Base-by-base conservation (phyloP, 2,329 filamentous ascomycete species). In the Colletotrichum paranaense region DNA sequence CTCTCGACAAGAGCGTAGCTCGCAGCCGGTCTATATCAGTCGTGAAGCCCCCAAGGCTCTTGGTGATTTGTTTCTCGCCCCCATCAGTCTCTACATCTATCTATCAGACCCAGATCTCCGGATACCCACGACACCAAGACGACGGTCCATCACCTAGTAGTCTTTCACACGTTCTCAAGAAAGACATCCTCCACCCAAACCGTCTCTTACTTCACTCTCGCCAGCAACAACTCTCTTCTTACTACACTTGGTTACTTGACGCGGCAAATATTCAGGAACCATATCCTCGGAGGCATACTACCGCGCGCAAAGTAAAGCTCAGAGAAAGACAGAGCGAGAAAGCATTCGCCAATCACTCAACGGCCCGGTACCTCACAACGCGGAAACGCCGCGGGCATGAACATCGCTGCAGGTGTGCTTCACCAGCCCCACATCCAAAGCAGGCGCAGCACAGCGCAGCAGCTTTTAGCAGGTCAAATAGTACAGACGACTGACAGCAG, bases 21-120 rank as follows among this genome's bases (percentile, higher is more conserved):
- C 70, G 53, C 49, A 53, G 65, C 52, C 62, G 62, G 69, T 75
- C 73, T 75, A 75, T 75, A 75, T 75, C 65, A 75, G 73, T 75
- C 68, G 68, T 67, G 62, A 73, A 69, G 73, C 59, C 73, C 74
- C 73, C 74, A 62, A 75, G 60, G 35, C 57, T 57, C 66, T 75
- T 56, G 28, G 59, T 49, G 60, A 59, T 52, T 49, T 67, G 53
- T 64, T 68, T 73, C 59, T 28, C 70, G 73, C 73, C 73, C 72
- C 74, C 73, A 71, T 67, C 74, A 56, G 67, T 56, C 71, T 70
- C 67, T 49, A 60, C 62, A 64, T 11, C 56, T 62, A 59, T 60
- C 63, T 49, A 62, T 49, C 38, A 67, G 68, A 59, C 62, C 57
- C 72, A 55, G 38, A 68, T 63, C 32, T 52, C 22, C 57, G 67